A percentile compares a stretch with the other conserved stretches of the same genome.
Evolutionary conservation across 163 green algal species (phyloP).

Genomic region (Chloromonas sp.): DNA sequence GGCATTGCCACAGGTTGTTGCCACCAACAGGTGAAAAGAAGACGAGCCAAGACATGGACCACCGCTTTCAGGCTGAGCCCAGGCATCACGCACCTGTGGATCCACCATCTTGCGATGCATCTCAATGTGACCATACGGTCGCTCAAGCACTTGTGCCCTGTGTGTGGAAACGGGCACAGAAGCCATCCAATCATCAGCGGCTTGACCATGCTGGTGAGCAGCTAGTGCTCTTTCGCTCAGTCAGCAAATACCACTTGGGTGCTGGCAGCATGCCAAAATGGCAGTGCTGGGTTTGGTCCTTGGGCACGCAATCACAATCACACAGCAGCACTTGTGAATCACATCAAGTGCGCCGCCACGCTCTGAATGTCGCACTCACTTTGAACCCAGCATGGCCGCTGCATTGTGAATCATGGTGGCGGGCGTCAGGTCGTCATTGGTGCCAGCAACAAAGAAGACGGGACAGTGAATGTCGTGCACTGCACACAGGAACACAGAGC

Average conservation of each 20-base stretch:
- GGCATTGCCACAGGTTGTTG: neutral
- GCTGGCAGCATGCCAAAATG: neutral
- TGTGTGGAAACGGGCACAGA: neutral
- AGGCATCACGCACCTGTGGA: neutral
- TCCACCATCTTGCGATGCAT: neutral
- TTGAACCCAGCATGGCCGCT: neutral
- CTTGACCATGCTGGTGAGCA: neutral
- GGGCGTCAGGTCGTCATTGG: neutral
- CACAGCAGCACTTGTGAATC: neutral
- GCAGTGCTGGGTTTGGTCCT: neutral
- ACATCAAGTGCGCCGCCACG: no score
- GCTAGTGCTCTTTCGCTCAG: no score
- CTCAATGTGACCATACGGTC: constrained; percentile 6
- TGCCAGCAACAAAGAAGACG: neutral
- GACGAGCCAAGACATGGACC: neutral
- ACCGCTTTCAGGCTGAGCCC: neutral
- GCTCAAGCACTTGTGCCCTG: neutral
- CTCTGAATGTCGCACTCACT: neutral
- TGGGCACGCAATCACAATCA: neutral
- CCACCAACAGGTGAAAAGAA: no score
- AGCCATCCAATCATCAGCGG: neutral
- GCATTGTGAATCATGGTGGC: neutral
- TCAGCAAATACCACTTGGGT: no score
- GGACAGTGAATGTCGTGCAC: constrained; percentile 2
- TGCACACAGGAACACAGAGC: neutral